These are phyloP conservation scores for Cordyceps militaris DNA, from an alignment of 2,329 filamentous ascomycete genomes.

Conservation along the genomic window DNA sequence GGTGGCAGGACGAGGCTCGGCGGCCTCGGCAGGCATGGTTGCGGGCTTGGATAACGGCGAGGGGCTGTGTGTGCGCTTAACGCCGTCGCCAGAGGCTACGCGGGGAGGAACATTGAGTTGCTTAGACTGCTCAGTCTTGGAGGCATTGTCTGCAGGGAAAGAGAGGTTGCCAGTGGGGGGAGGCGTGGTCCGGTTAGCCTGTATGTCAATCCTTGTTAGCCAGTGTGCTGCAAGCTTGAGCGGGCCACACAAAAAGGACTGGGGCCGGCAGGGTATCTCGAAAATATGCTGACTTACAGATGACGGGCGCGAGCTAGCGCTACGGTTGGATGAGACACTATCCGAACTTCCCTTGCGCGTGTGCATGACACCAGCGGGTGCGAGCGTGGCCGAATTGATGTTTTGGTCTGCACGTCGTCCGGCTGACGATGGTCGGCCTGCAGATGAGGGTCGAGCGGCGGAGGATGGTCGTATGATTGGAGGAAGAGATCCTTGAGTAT, in stretches of 20 bases:
- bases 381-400: constrained; percentile 33
- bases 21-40: constrained; percentile 51
- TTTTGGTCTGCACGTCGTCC: constrained; percentile 25
- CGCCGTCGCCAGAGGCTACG: constrained; percentile 57
- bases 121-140: constrained; percentile 47
- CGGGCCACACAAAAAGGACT: constrained; percentile 17
- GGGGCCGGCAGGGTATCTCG: constrained; percentile 13
- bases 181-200: constrained; percentile 55
- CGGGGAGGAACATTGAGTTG: constrained; percentile 53
- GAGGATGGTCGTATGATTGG: constrained; percentile 33
- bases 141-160: constrained; percentile 39
- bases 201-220: constrained; percentile 41
- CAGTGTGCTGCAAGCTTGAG: constrained; percentile 26
- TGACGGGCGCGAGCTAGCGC: constrained; percentile 52
- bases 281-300: constrained; percentile 50
- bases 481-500: constrained; percentile 26
- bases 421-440: constrained; percentile 18
- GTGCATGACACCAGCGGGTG: constrained; percentile 21
- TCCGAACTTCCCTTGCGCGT: constrained; percentile 55
- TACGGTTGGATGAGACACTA: constrained; percentile 53
- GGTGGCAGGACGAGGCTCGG: constrained; percentile 33
- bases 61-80: constrained; percentile 58
- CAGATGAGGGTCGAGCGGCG: too few species aligned
- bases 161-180: constrained; percentile 48
- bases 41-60: constrained; percentile 69